Evolutionary conservation across 2,329 filamentous ascomycete species (phyloP).

Genomic region (Colletotrichum musicola): DNA sequence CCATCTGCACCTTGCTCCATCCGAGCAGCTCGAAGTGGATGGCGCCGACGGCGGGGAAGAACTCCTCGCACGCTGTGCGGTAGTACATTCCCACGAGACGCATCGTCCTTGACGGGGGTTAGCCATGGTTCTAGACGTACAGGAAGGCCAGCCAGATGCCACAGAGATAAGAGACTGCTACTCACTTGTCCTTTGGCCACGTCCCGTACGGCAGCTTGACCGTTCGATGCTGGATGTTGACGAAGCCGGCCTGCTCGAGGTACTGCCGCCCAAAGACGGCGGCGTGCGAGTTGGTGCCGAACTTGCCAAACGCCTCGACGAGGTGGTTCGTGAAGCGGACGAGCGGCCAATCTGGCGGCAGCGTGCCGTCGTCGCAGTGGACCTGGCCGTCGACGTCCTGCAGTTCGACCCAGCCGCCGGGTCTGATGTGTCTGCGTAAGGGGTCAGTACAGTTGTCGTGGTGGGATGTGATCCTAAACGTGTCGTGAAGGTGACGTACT

Average conservation of each 20-base stretch:
- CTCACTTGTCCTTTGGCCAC: slow-evolving; percentile 59
- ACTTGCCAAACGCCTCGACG: slow-evolving; percentile 52
- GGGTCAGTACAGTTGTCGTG: neutral
- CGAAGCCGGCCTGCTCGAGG: slow-evolving; percentile 54
- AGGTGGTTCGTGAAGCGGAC: slow-evolving; percentile 51
- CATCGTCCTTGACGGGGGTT: slow-evolving; percentile 46
- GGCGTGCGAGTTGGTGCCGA: slow-evolving; percentile 53
- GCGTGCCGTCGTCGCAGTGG: slow-evolving; percentile 51
- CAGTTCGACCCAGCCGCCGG: slow-evolving; percentile 60
- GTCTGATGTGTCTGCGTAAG: slow-evolving; percentile 50
- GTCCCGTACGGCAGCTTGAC: slow-evolving; percentile 61
- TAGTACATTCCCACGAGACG: slow-evolving; percentile 57
- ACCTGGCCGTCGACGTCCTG: slow-evolving; percentile 59
- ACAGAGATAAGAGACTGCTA: neutral
- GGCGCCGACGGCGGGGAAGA: slow-evolving; percentile 55
- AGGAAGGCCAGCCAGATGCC: neutral
- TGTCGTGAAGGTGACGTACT: slow-evolving; percentile 37
- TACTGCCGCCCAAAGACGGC: slow-evolving; percentile 54
- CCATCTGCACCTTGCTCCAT: slow-evolving; percentile 48
- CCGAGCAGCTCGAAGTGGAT: slow-evolving; percentile 54
- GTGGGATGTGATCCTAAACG: neutral
- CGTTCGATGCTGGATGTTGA: slow-evolving; percentile 52
- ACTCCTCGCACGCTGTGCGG: slow-evolving; percentile 55
- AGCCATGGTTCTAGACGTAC: neutral
- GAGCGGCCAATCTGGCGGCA: slow-evolving; percentile 50